phyloP scores from a whole-genome alignment of 768 basidiomycete species.

The Phylloporus arenicola region DNA sequence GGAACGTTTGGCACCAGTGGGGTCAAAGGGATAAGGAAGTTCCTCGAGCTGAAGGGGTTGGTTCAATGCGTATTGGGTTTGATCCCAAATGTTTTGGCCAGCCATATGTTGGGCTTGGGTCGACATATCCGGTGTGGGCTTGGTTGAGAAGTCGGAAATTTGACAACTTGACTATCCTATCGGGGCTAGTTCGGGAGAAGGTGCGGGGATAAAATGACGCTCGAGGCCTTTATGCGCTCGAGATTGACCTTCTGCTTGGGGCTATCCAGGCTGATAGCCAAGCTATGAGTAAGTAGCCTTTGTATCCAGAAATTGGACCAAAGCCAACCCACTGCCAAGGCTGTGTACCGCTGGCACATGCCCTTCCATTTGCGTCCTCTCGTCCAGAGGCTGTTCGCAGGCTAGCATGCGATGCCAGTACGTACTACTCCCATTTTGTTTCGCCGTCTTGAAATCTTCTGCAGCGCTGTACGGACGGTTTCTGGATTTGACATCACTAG shows the following conservation, averaged over 20 bases:
- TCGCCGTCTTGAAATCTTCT: not conserved
- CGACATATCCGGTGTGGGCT: slow-evolving; percentile 17
- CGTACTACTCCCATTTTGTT: no score
- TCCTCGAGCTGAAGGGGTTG: slow-evolving; percentile 29
- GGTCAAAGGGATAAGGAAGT: slow-evolving; percentile 14
- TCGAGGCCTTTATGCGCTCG: not conserved
- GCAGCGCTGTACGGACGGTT: no score
- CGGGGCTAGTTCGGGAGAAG: slow-evolving; percentile 2
- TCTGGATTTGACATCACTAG: no score
- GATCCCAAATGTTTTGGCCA: slow-evolving; percentile 16
- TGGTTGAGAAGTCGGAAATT: not conserved
- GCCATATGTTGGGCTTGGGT: slow-evolving; percentile 13
- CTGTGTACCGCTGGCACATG: not conserved
- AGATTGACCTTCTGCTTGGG: not conserved
- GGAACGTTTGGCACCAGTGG: not conserved
- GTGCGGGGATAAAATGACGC: not conserved
- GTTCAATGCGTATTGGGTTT: slow-evolving; percentile 8
- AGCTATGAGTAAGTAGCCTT: not conserved
- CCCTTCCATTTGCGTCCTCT: not conserved
- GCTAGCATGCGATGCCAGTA: no score
- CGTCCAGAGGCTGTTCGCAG: not conserved
- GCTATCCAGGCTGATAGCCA: not conserved
- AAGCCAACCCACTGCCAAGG: not conserved
- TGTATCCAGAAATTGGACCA: not conserved
- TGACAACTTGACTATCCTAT: not conserved